Percentiles rank a stretch among this genome's conserved stretches.
Conservation (phyloP, 495 filamentous ascomycete genomes). For the Thermothielavioides terrestris region DNA sequence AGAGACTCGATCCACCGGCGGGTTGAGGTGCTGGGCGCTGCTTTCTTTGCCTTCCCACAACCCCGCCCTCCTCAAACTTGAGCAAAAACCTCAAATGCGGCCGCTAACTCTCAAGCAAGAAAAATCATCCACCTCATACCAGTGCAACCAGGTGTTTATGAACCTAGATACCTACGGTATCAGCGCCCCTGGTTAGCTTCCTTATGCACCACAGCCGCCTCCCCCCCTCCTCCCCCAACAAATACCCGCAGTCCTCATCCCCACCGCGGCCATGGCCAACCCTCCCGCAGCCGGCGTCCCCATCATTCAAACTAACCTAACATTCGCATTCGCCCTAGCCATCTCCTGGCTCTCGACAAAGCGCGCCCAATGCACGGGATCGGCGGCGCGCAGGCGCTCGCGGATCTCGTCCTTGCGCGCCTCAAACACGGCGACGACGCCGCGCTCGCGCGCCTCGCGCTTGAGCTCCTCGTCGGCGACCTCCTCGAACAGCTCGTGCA, state of each 20-base stretch:
- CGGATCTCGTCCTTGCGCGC: constrained; percentile 45
- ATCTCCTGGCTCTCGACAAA: constrained; percentile 62
- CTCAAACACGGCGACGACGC: constrained; percentile 51
- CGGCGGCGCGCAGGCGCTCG: constrained; percentile 43
- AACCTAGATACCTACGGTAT: too few relatives aligned
- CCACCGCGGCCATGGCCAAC: background rate
- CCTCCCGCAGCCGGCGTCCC: background rate
- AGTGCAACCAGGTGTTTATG: background rate
- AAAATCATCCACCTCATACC: too few relatives aligned
- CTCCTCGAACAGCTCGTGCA: constrained; percentile 56
- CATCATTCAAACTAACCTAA: constrained; percentile 10
- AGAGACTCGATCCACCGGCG: too few relatives aligned
- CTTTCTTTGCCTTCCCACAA: too few relatives aligned
- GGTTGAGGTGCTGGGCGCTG: too few relatives aligned
- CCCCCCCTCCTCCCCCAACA: background rate
- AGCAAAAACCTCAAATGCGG: too few relatives aligned
- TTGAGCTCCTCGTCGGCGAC: constrained; percentile 52
- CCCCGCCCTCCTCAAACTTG: too few relatives aligned
- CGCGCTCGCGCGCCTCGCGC: constrained; percentile 45
- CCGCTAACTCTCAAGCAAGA: background rate
- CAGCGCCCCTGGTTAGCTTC: too few relatives aligned
- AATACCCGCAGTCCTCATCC: too few relatives aligned
- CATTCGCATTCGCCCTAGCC: constrained; percentile 55
- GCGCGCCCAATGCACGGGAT: constrained; percentile 51
- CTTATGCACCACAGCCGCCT: background rate